Conservation (phyloP, 352 stramenopile genomes). For the Globisporangium parvum region DNA sequence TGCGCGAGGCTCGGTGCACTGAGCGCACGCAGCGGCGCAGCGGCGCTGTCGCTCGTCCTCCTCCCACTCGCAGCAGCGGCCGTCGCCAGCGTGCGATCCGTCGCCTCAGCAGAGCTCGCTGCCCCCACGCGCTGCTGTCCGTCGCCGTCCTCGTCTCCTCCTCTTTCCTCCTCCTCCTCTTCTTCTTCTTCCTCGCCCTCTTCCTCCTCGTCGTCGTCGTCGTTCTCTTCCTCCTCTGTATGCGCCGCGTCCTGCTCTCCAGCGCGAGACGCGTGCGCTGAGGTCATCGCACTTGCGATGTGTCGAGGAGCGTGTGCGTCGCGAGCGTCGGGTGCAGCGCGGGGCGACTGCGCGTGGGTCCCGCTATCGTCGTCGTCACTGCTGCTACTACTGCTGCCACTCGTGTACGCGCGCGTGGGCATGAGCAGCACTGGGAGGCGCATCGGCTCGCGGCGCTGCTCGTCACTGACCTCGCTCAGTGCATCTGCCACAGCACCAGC, state of each 20-base stretch:
- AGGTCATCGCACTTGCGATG: too few relatives aligned
- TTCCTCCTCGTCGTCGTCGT: neutral
- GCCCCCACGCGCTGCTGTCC: too few relatives aligned
- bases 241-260: neutral
- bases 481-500: too few relatives aligned
- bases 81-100: too few relatives aligned
- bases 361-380: slow-evolving; percentile 4
- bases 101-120: too few relatives aligned
- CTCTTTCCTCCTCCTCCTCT: too few relatives aligned
- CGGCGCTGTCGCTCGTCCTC: too few relatives aligned
- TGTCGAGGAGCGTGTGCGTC: neutral
- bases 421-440: slow-evolving; percentile 14
- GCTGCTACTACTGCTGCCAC: slow-evolving; percentile 9
- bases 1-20: too few relatives aligned
- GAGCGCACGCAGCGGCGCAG: too few relatives aligned
- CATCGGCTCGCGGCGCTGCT: neutral
- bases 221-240: neutral
- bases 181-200: neutral
- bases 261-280: neutral
- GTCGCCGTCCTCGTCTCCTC: neutral
- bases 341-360: neutral
- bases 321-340: neutral
- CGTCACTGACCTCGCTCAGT: neutral
- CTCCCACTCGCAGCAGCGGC: neutral
- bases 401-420: slow-evolving; percentile 24